These are phyloP conservation scores for Dioszegia hungarica DNA, from an alignment of 768 basidiomycete genomes.

Conservation along the genomic window DNA sequence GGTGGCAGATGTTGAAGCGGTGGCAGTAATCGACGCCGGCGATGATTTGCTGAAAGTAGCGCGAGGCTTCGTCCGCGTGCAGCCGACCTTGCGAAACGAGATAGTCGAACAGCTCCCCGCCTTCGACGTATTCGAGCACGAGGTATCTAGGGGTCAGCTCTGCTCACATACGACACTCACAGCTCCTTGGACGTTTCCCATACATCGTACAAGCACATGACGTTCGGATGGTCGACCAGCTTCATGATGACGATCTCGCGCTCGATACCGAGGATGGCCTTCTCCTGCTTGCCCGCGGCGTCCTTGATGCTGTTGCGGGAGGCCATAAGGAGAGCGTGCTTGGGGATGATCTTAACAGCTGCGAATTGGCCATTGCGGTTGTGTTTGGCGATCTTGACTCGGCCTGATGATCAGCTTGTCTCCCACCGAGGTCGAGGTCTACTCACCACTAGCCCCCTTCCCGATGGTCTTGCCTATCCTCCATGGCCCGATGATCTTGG, in stretches of 20 bases:
- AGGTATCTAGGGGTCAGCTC: constrained; percentile 53
- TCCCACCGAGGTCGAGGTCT: not conserved
- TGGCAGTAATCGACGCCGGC: constrained; percentile 87
- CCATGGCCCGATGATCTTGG: constrained; percentile 65
- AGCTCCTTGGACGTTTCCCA: constrained; percentile 89
- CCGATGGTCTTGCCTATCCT: constrained; percentile 77
- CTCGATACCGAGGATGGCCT: constrained; percentile 72
- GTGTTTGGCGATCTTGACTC: constrained; percentile 85
- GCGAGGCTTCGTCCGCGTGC: constrained; percentile 65
- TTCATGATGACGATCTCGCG: constrained; percentile 98
- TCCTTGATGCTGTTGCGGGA: constrained; percentile 66
- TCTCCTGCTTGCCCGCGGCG: constrained; percentile 68
- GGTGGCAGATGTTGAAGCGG: constrained; percentile 84
- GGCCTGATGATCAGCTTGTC: constrained; percentile 56
- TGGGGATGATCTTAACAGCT: constrained; percentile 90
- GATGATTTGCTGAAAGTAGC: constrained; percentile 91
- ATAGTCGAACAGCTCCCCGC: constrained; percentile 91
- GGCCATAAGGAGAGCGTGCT: constrained; percentile 58
- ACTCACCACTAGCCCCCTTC: constrained; percentile 69
- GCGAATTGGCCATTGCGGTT: constrained; percentile 81
- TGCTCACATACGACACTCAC: constrained; percentile 50
- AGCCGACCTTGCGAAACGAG: constrained; percentile 73
- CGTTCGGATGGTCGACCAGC: constrained; percentile 88
- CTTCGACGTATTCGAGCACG: constrained; percentile 89
- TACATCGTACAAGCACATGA: constrained; percentile 90